Conservation (phyloP, 1,139 yeast genomes). For the Yamadazyma oceani region DNA sequence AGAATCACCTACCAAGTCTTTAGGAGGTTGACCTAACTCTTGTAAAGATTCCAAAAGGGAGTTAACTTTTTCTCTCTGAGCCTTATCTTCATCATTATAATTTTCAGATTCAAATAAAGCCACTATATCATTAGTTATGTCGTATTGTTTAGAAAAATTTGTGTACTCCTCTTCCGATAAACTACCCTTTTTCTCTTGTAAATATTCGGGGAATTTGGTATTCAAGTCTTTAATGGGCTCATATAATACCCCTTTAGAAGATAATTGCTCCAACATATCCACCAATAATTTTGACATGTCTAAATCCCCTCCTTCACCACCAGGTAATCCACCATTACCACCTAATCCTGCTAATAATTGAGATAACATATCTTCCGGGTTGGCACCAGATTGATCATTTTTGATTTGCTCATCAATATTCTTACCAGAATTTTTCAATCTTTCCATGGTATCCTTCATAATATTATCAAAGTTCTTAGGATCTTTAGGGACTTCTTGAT, state of each 20-base stretch:
- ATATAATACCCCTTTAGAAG: slow-evolving; percentile 82
- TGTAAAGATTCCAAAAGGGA: slow-evolving; percentile 66
- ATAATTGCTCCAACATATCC: slow-evolving; percentile 80
- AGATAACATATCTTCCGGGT: slow-evolving; percentile 60
- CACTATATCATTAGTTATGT: slow-evolving; percentile 52
- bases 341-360: slow-evolving; percentile 53
- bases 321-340: slow-evolving; percentile 43
- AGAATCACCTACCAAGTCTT: slow-evolving; percentile 69
- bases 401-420: slow-evolving; percentile 63
- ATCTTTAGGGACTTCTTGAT: slow-evolving; percentile 31
- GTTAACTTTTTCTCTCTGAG: slow-evolving; percentile 55
- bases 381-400: slow-evolving; percentile 43
- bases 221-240: slow-evolving; percentile 86
- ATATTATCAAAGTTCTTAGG: slow-evolving; percentile 64
- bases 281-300: slow-evolving; percentile 65
- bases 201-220: slow-evolving; percentile 64
- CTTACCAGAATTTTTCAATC: slow-evolving; percentile 70
- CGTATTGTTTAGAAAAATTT: slow-evolving; percentile 56
- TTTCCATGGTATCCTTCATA: slow-evolving; percentile 76
- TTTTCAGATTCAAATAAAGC: slow-evolving; percentile 55
- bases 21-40: slow-evolving; percentile 87
- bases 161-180: slow-evolving; percentile 48
- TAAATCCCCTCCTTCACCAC: slow-evolving; percentile 48
- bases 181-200: slow-evolving; percentile 47
- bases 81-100: slow-evolving; percentile 52